Conservation (phyloP, 179 eudicot species). For the Spinacia oleracea region DNA sequence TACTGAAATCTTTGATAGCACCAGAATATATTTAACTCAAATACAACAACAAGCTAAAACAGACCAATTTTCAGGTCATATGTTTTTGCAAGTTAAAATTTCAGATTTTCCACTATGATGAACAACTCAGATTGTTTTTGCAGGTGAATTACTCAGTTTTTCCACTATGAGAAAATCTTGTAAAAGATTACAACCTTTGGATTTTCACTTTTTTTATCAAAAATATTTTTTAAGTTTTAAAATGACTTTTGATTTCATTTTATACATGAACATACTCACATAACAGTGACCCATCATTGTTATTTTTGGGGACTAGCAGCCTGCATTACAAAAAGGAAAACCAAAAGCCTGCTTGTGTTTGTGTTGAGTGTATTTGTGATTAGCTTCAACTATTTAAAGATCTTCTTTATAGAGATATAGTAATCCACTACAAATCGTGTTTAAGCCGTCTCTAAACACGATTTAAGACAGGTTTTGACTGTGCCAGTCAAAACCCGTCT, state of each 20-base stretch:
- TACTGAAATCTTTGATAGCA: no score
- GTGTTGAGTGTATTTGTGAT: no score
- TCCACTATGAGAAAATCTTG: constrained; percentile 18
- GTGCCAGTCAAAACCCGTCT: no score
- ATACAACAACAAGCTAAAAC: constrained; percentile 22
- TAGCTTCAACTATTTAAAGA: constrained; percentile 16
- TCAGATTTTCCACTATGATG: constrained; percentile 32
- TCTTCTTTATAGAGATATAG: constrained; percentile 6
- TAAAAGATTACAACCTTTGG: constrained; percentile 19
- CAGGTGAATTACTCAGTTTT: constrained; percentile 27
- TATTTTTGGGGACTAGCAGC: constrained; percentile 34
- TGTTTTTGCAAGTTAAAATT: constrained; percentile 24
- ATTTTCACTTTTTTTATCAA: background rate
- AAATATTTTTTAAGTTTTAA: background rate
- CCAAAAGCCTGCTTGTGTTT: constrained; percentile 30
- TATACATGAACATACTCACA: constrained; percentile 33
- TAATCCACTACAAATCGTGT: background rate
- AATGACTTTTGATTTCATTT: background rate
- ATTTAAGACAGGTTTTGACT: no score
- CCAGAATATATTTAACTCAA: no score
- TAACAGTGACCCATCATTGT: constrained; percentile 57
- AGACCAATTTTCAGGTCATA: constrained; percentile 37
- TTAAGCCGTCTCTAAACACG: background rate
- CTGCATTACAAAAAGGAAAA: constrained; percentile 33
- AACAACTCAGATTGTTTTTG: constrained; percentile 32